These are phyloP conservation scores for Fennellomyces sp. DNA, from an alignment of 371 early-diverging fungal species.

Conservation along the genomic window DNA sequence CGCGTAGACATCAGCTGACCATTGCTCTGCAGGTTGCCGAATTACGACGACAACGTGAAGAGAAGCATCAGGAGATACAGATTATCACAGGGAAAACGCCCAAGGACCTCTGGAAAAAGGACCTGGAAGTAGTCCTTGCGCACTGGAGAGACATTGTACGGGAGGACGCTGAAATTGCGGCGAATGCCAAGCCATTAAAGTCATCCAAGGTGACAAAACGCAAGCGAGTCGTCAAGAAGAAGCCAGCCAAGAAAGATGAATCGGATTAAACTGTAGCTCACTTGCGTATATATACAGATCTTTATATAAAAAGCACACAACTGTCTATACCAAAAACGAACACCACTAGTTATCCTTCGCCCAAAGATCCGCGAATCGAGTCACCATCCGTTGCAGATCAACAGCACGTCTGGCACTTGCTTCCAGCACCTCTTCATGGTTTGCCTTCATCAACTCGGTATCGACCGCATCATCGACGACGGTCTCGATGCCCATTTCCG, in stretches of 20 bases:
- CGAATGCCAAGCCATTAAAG: conserved; percentile 31
- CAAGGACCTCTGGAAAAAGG: conserved; percentile 90
- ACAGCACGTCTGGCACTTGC: conserved; percentile 71
- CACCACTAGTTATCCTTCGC: neutral
- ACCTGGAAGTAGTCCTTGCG: conserved; percentile 78
- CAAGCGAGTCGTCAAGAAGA: conserved; percentile 21
- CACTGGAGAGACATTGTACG: conserved; percentile 68
- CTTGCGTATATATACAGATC: neutral
- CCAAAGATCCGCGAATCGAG: conserved; percentile 62
- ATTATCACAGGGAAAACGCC: conserved; percentile 70
- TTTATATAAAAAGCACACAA: neutral
- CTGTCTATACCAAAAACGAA: neutral
- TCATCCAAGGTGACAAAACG: conserved; percentile 18
- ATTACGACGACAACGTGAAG: conserved; percentile 73
- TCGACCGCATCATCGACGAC: conserved; percentile 44
- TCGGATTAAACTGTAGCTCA: neutral
- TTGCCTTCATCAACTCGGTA: conserved; percentile 66
- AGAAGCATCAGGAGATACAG: conserved; percentile 76
- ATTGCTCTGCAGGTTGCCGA: conserved; percentile 63
- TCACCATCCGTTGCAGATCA: conserved; percentile 78
- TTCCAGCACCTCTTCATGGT: conserved; percentile 90
- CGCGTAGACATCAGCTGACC: neutral
- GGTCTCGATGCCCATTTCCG: conserved; percentile 41
- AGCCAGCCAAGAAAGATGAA: neutral
- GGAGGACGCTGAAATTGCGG: conserved; percentile 32